These are phyloP conservation scores for Persicaria maculosa DNA, from an alignment of 148 eudicot genomes.

Conservation along the genomic window DNA sequence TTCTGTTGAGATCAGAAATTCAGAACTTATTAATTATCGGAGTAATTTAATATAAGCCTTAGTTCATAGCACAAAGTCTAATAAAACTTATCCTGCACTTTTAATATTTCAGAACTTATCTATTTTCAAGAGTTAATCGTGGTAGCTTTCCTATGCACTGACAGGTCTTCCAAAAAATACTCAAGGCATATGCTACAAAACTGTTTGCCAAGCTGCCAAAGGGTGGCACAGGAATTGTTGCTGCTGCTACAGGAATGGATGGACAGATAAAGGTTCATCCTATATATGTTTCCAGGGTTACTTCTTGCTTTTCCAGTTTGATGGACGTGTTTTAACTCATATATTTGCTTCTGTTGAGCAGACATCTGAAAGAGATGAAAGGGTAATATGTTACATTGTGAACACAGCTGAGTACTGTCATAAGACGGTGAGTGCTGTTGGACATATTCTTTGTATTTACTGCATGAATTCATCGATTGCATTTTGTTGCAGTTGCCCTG, in stretches of 20 bases:
- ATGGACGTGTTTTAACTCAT: not conserved
- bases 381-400: conserved; percentile 80
- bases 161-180: conserved; percentile 86
- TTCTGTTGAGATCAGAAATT: not conserved
- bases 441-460: conserved; percentile 8
- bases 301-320: not conserved
- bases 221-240: conserved; percentile 92
- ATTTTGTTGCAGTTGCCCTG: not conserved
- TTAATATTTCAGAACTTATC: not conserved
- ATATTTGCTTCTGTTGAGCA: conserved; percentile 21
- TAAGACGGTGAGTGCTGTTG: conserved; percentile 63
- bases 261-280: conserved; percentile 83
- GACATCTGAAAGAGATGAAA: conserved; percentile 96
- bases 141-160: conserved; percentile 11
- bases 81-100: not conserved
- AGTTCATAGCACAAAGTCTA: too few species aligned
- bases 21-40: not conserved
- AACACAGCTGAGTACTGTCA: conserved; percentile 99
- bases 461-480: not conserved
- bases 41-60: not conserved
- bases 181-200: conserved; percentile 94
- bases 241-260: conserved; percentile 99
- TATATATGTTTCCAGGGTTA: not conserved
- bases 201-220: conserved; percentile 76
- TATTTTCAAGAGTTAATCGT: not conserved